Percentiles rank a stretch among this genome's conserved stretches.
Evolutionary conservation across 768 basidiomycete species (phyloP).

Genomic region (Mrakia hoshinonis): DNA sequence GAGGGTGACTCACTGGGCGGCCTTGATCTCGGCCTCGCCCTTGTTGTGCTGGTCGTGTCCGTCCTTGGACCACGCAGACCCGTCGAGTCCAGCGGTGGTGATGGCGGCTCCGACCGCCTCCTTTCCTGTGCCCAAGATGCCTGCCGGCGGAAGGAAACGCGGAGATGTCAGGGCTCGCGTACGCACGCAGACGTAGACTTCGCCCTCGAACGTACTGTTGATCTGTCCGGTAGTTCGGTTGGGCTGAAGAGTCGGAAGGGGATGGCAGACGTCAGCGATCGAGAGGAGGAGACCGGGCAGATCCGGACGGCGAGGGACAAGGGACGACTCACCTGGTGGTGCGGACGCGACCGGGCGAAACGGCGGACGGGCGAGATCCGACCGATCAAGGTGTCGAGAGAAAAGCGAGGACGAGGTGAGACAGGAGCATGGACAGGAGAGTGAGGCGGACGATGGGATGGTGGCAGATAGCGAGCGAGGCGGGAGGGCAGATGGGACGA

Average conservation of each 20-base stretch:
- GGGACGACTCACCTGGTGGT: no score
- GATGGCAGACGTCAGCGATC: neutral
- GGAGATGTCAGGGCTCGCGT: no score
- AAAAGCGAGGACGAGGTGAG: conserved; percentile 12
- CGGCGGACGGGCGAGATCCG: no score
- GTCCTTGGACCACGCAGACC: conserved; percentile 44
- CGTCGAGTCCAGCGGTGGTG: conserved; percentile 35
- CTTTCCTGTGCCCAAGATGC: neutral
- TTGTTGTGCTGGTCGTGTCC: conserved; percentile 50
- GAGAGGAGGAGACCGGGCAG: no score
- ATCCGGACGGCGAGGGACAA: no score
- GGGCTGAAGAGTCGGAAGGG: neutral
- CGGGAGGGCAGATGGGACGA: neutral
- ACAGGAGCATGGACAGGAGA: neutral
- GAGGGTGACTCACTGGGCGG: conserved; percentile 7
- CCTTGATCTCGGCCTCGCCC: conserved; percentile 42
- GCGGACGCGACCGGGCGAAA: no score
- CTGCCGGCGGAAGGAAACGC: no score
- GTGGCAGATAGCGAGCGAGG: neutral
- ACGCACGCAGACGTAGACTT: no score
- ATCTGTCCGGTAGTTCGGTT: conserved; percentile 22
- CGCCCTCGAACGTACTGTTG: neutral
- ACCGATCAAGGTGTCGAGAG: no score
- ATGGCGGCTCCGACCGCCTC: neutral
- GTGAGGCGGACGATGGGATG: neutral